These are phyloP conservation scores for Trichosporon ovoides DNA, from an alignment of 1,284 basidiomycete genomes.

Conservation along the genomic window DNA sequence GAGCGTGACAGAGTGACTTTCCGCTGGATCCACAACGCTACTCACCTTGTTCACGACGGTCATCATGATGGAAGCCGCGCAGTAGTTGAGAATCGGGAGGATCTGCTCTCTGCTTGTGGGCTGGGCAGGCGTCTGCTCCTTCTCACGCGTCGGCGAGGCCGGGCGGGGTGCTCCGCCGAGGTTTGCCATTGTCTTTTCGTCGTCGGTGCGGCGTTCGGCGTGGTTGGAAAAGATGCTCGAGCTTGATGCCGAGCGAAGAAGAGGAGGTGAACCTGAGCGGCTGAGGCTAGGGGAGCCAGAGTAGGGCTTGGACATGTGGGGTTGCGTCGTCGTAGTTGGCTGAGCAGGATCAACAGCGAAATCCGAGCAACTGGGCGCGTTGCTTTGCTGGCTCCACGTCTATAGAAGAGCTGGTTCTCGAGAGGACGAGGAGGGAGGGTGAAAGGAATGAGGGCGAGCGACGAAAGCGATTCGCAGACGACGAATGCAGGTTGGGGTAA, in stretches of 20 bases:
- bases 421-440: not conserved
- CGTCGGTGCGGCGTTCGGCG: constrained; percentile 19
- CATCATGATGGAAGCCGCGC: constrained; percentile 92
- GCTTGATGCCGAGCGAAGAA: constrained; percentile 21
- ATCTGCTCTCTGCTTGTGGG: constrained; percentile 48
- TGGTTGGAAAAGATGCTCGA: constrained; percentile 22
- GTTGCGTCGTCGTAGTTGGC: not conserved
- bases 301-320: constrained; percentile 40
- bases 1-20: not conserved
- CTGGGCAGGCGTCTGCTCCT: constrained; percentile 1
- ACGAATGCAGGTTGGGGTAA: not conserved
- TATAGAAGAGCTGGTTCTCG: not conserved
- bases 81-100: constrained; percentile 82
- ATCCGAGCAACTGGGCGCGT: not conserved
- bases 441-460: not conserved
- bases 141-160: constrained; percentile 14
- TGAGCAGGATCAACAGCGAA: not conserved
- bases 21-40: not conserved
- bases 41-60: constrained; percentile 92
- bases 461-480: not conserved
- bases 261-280: constrained; percentile 34
- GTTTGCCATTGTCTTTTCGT: constrained; percentile 26
- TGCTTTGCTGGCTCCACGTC: not conserved
- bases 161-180: constrained; percentile 24
- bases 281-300: constrained; percentile 36